Percentiles rank a stretch among this genome's conserved stretches.
Conservation (phyloP, 140 eudicot species). For the Erigeron philadelphicus region DNA sequence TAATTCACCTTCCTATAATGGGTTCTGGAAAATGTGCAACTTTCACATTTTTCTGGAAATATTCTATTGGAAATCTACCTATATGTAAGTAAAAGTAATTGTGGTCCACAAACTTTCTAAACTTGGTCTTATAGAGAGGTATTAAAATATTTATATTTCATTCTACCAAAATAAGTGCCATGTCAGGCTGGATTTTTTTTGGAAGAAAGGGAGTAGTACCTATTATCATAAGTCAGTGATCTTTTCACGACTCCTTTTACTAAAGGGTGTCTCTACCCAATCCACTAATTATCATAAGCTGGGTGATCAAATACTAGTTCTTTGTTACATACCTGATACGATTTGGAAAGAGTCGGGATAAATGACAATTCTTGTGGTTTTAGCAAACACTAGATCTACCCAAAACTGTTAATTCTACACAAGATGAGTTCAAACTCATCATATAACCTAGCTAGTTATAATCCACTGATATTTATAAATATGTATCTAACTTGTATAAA, state of each 20-base stretch:
- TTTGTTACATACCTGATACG: too few species aligned
- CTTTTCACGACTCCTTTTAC: neutral
- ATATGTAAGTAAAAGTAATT: neutral
- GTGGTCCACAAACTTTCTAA: neutral
- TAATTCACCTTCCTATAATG: neutral
- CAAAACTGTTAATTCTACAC: neutral
- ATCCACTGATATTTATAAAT: neutral
- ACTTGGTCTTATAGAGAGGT: neutral
- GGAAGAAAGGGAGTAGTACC: neutral
- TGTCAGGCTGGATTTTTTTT: neutral
- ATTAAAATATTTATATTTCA: neutral
- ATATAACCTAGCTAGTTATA: neutral
- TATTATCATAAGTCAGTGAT: neutral
- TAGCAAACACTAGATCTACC: slow-evolving; percentile 3
- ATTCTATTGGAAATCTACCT: neutral
- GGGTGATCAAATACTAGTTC: neutral
- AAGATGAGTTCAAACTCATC: slow-evolving; percentile 13
- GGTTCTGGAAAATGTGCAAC: neutral
- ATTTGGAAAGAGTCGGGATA: neutral
- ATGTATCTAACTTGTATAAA: neutral
- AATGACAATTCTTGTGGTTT: neutral
- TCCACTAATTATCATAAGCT: neutral
- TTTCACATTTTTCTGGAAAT: neutral
- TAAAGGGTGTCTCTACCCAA: neutral
- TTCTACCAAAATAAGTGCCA: neutral